Conservation (phyloP, 371 early-diverging fungal species). For the Entomophthora muscae region DNA sequence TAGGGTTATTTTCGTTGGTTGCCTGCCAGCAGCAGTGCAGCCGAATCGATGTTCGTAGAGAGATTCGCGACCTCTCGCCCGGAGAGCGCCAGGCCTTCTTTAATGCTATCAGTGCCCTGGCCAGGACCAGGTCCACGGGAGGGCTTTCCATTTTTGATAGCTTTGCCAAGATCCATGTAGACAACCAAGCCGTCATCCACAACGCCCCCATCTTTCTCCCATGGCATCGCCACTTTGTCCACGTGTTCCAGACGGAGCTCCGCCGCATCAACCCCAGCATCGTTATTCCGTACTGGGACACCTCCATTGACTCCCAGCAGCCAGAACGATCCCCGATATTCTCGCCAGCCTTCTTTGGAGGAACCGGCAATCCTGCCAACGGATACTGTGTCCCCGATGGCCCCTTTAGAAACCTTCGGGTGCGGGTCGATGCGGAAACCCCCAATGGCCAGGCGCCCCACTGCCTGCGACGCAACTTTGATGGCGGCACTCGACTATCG, state of each 20-base stretch:
- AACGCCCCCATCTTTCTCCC: slow-evolving; percentile 17
- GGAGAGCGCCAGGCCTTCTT: no score
- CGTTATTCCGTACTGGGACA: no score
- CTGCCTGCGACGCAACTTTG: slow-evolving; percentile 15
- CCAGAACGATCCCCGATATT: slow-evolving; percentile 11
- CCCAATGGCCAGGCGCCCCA: slow-evolving; percentile 11
- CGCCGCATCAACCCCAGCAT: slow-evolving; percentile 18
- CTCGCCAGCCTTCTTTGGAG: slow-evolving; percentile 9
- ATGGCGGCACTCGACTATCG: slow-evolving; percentile 12
- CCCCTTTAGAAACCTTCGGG: slow-evolving; percentile 1
- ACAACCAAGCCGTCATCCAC: slow-evolving; percentile 9
- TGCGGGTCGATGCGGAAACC: no score
- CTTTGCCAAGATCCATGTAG: background rate
- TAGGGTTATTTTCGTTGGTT: no score
- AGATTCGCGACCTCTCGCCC: no score
- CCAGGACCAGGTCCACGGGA: no score
- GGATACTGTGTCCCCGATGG: slow-evolving; percentile 14
- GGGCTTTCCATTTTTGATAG: no score
- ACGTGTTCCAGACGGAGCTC: slow-evolving; percentile 15
- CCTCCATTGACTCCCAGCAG: slow-evolving; percentile 21
- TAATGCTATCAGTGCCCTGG: no score
- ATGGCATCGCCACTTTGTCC: slow-evolving; percentile 22
- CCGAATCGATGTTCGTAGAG: no score
- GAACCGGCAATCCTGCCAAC: slow-evolving; percentile 11
- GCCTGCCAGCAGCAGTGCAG: no score